Evolutionary conservation across 2,329 filamentous ascomycete species (phyloP), one percentile per base, ranked within the genome.

Genomic region (Aspergillus sergii): DNA sequence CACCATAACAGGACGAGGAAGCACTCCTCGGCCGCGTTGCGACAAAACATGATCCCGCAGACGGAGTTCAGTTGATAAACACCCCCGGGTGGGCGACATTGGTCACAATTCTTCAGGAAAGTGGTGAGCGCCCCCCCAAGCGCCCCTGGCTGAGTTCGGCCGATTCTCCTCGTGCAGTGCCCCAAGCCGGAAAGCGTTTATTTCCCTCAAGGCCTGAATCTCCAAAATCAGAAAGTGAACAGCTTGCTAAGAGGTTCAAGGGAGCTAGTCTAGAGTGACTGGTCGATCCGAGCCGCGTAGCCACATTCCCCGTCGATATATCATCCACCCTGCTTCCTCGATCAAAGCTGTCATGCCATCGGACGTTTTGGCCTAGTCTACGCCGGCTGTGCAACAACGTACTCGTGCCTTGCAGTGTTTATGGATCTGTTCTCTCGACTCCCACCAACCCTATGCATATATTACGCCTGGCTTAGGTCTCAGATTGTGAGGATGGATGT

Each of bases 41-140:
- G 28, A 91, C 89, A 50, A 87, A 88, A 64, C 91, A 94, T 75
- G 91, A 96, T 78, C 85, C 92, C 62, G 87, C 90, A 65, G 91
- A 96, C 71, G 90, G 89, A 64, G 89, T 93, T 75, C 90, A 95
- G 76, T 86, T 99, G 71, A 88, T 93, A 79, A 90, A 93, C 72
- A 94, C 91, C 72, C 86, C 90, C 75, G 95, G 95, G 74, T 99
- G 95, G 95, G 91, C 94, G 79, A 98, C 93, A 64, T 85, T 99
- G 75, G 86, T 94, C 81, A 90, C 91, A 79, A 96, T 99, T 78
- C 87, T 98, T 82, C 89, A 95, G 89, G 91, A 93, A 88, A 93
- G 92, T 86, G 93, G 94, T 96, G 94, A 97, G 91, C 90, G 90
- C 88, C 88, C 90, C 87, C 89, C 89, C 80, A 96, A 95, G 86